These are phyloP conservation scores for Ormosia emarginata DNA, from an alignment of 306 rosid genomes.

Conservation along the genomic window DNA sequence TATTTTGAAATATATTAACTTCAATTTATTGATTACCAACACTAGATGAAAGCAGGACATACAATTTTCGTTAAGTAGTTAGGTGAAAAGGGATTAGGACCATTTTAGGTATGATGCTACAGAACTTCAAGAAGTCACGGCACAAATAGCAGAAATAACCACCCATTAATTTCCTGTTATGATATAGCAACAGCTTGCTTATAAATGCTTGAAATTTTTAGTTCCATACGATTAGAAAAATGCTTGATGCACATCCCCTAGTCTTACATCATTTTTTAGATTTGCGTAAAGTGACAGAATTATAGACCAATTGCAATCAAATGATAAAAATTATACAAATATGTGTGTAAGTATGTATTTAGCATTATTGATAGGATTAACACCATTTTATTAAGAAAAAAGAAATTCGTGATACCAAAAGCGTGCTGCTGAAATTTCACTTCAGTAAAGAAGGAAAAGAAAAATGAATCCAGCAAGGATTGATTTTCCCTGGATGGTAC, in stretches of 20 bases:
- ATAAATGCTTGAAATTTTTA: background rate
- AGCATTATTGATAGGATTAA: too few species aligned
- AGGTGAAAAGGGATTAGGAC: background rate
- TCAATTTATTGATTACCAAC: background rate
- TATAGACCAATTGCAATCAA: too few species aligned
- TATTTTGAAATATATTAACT: background rate
- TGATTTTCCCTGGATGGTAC: background rate
- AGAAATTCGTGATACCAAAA: too few species aligned
- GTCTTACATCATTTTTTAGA: too few species aligned
- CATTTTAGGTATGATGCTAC: background rate
- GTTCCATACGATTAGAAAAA: too few species aligned
- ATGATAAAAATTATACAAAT: too few species aligned
- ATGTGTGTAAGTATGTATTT: too few species aligned
- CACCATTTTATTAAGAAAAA: too few species aligned
- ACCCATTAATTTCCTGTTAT: background rate
- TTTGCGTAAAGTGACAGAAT: too few species aligned
- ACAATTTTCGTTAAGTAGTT: background rate
- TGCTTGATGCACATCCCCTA: too few species aligned
- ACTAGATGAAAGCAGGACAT: background rate
- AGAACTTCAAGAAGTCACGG: background rate
- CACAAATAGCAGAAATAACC: background rate
- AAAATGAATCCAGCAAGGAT: background rate
- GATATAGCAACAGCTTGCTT: background rate
- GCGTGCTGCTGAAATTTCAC: too few species aligned
- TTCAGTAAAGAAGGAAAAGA: background rate